Percentiles rank a stretch among this genome's conserved stretches.
phyloP scores from a whole-genome alignment of 2,329 filamentous ascomycete genomes.

The Lachnellula hyalina region DNA sequence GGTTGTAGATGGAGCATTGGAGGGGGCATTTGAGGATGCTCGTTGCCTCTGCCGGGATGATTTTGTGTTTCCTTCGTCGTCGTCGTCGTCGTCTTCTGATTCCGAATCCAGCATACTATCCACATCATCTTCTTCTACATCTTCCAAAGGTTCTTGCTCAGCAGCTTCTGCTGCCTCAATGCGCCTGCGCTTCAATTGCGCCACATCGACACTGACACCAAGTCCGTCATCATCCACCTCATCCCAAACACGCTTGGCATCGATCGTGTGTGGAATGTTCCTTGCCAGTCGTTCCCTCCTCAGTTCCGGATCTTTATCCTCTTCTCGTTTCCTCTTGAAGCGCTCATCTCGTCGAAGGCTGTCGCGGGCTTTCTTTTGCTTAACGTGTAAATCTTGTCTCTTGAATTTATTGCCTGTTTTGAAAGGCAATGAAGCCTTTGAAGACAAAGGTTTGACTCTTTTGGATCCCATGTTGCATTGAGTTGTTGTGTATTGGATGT shows the following conservation, averaged over 20 bases:
- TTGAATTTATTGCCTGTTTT: constrained; percentile 72
- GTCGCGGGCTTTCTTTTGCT: constrained; percentile 72
- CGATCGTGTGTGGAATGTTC: constrained; percentile 77
- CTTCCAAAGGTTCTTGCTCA: constrained; percentile 38
- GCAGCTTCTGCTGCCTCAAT: constrained; percentile 45
- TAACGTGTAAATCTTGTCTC: constrained; percentile 71
- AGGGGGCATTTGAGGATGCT: constrained; percentile 37
- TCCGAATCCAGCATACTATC: constrained; percentile 72
- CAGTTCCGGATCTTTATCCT: constrained; percentile 75
- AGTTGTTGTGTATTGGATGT: constrained; percentile 9
- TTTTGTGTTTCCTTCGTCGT: constrained; percentile 34
- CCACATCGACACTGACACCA: constrained; percentile 49
- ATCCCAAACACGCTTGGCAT: constrained; percentile 88
- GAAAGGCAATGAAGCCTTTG: constrained; percentile 43
- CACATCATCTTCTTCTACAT: constrained; percentile 47
- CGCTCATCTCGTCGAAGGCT: constrained; percentile 70
- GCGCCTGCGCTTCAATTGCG: constrained; percentile 52
- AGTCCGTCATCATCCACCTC: constrained; percentile 60
- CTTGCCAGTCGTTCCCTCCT: constrained; percentile 66
- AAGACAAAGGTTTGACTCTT: constrained; percentile 37
- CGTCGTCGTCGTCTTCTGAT: constrained; percentile 44
- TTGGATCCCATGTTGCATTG: constrained; percentile 43
- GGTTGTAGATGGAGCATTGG: constrained; percentile 52
- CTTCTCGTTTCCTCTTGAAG: constrained; percentile 75
- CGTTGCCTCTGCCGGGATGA: constrained; percentile 35